phyloP scores from a whole-genome alignment of 2,329 filamentous ascomycete genomes.

The Tolypocladium cylindrosporum region DNA sequence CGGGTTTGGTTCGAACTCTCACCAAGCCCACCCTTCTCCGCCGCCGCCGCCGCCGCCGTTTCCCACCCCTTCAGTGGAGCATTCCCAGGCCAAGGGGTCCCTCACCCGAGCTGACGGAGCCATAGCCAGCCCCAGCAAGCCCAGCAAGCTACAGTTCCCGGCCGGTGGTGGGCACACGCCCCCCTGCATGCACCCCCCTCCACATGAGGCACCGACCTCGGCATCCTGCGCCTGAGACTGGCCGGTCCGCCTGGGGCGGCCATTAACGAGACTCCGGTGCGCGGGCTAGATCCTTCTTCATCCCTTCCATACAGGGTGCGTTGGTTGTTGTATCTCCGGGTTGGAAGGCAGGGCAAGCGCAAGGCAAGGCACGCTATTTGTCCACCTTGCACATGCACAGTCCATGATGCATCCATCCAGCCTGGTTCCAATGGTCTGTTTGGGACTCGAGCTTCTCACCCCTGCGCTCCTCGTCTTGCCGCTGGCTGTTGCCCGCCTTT shows the following conservation, averaged over 20 bases:
- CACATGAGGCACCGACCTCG: slow-evolving; percentile 2
- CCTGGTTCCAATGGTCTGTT: not conserved
- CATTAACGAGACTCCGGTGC: slow-evolving; percentile 14
- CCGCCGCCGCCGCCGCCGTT: not conserved
- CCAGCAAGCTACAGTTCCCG: not conserved
- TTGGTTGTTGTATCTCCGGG: not conserved
- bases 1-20: not conserved
- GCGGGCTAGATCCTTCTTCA: slow-evolving; percentile 16
- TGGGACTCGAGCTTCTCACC: not conserved
- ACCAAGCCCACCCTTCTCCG: not conserved
- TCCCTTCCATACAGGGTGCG: slow-evolving; percentile 15
- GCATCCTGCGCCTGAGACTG: slow-evolving; percentile 2
- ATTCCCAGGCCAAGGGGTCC: not conserved
- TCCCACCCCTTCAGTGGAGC: not conserved
- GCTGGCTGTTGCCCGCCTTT: not conserved
- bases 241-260: slow-evolving; percentile 1
- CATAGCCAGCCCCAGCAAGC: not conserved
- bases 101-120: not conserved
- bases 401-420: not conserved
- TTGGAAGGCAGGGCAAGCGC: not conserved
- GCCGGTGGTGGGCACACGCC: not conserved
- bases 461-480: not conserved
- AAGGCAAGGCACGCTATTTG: not conserved
- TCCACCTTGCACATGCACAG: not conserved
- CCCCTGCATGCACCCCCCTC: not conserved